These are phyloP conservation scores for Cyberlindnera maclurae DNA, from an alignment of 805 yeast species.

Conservation along the genomic window DNA sequence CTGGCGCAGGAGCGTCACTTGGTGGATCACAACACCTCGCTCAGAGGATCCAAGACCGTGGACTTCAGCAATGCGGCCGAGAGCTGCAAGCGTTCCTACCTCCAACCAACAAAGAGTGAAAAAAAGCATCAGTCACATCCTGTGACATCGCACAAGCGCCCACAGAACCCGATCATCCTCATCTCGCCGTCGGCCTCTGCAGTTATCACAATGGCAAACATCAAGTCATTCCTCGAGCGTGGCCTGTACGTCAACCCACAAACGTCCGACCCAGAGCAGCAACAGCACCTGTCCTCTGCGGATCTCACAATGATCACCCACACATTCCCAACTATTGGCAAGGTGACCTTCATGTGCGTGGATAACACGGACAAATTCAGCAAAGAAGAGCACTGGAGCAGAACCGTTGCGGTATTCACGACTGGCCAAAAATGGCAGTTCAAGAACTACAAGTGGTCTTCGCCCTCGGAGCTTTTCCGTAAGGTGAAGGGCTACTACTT, in stretches of 20 bases:
- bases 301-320: slow-evolving; percentile 39
- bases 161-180: slow-evolving; percentile 62
- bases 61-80: slow-evolving; percentile 63
- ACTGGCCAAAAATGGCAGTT: slow-evolving; percentile 99
- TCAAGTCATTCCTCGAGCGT: slow-evolving; percentile 62
- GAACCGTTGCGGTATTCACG: slow-evolving; percentile 91
- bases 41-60: slow-evolving; percentile 60
- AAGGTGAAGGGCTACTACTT: slow-evolving; percentile 78
- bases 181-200: slow-evolving; percentile 79
- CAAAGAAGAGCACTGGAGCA: slow-evolving; percentile 96
- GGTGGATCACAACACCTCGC: slow-evolving; percentile 51
- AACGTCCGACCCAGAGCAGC: slow-evolving; percentile 27
- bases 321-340: slow-evolving; percentile 49
- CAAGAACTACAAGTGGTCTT: slow-evolving; percentile 73
- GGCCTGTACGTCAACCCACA: slow-evolving; percentile 58
- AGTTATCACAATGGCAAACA: slow-evolving; percentile 54
- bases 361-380: slow-evolving; percentile 82
- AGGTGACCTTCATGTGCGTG: slow-evolving; percentile 68
- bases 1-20: slow-evolving; percentile 39
- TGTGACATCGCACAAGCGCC: slow-evolving; percentile 17
- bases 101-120: slow-evolving; percentile 7
- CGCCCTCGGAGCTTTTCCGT: slow-evolving; percentile 76
- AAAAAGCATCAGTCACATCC: slow-evolving; percentile 11
- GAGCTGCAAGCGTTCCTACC: slow-evolving; percentile 12
- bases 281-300: slow-evolving; percentile 26